Evolutionary conservation across 306 rosid genomes (phyloP), one percentile per base, ranked within the genome.

Genomic region (Rubus parviflorus): DNA sequence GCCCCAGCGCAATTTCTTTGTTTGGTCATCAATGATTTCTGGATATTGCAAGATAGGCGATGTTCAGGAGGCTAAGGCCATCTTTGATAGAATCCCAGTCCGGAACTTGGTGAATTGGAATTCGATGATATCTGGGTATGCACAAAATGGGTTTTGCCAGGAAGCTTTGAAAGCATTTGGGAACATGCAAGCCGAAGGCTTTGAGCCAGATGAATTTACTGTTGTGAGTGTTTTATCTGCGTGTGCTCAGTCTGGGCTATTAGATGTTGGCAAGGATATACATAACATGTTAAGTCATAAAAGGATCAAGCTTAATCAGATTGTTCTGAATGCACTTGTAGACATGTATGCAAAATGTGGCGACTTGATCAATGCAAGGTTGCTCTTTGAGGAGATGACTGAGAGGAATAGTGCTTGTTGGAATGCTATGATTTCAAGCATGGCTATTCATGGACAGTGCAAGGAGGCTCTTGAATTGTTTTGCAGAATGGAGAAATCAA

Each of bases 281-380:
- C 95, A 92, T 49, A 17, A 49, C 41, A 71, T 82, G 86, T 75
- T 90, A 78, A 73, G 77, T 17, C 72, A 49, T 6, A 84, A 79
- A 51, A 79, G 82, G 77, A 69, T 88, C 58, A 74, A 37, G 60
- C 68, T 75, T 48, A 88, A 76, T 83, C 86, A 52, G 60, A 87
- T 89, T 85, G 89, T 88, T 77, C 75, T 82, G 53, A 85, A 90
- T 80, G 97, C 86, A 63, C 70, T 92, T 65, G 81, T 92, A 60
- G 91, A 92, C 77, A 90, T 92, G 97, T 90, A 92, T 72, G 83
- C 93, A 9, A 89, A 89, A 84, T 92, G 95, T 70, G 95, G 97
- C 40, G 95, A 89, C 71, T 80, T 89, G 79, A 78, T 73, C 68
- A 79, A 74, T 79, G 93, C 95, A 41, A 87, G 80, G 74, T 66